Conservation (phyloP, 2,329 filamentous ascomycete species). For the Fusarium sp. region DNA sequence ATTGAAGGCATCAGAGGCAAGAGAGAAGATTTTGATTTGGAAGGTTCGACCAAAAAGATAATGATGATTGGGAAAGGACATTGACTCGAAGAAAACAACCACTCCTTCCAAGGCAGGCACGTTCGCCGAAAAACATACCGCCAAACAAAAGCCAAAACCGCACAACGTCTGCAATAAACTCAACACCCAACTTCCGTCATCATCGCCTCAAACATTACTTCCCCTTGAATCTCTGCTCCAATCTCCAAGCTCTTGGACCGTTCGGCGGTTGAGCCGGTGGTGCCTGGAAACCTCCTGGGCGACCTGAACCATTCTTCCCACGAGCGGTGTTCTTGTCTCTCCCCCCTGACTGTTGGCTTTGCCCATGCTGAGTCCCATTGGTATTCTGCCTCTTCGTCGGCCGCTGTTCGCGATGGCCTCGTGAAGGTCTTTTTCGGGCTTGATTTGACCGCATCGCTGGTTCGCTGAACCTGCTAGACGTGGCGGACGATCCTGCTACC, state of each 20-base stretch:
- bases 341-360: neutral
- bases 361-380: neutral
- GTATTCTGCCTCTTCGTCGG: neutral
- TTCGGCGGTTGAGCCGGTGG: neutral
- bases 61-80: neutral
- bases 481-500: too few species aligned
- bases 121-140: neutral
- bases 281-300: too few species aligned
- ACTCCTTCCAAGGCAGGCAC: neutral
- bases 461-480: too few species aligned
- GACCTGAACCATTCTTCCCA: neutral
- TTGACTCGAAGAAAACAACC: neutral
- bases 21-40: neutral
- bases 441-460: neutral
- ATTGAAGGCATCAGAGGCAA: neutral
- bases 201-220: neutral
- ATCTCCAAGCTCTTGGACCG: neutral
- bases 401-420: too few species aligned
- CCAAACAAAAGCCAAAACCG: neutral
- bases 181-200: neutral
- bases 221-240: neutral
- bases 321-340: neutral
- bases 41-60: neutral
- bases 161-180: neutral
- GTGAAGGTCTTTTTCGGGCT: neutral